Conservation (phyloP, 345 rosid species). For the Aegle marmelos region DNA sequence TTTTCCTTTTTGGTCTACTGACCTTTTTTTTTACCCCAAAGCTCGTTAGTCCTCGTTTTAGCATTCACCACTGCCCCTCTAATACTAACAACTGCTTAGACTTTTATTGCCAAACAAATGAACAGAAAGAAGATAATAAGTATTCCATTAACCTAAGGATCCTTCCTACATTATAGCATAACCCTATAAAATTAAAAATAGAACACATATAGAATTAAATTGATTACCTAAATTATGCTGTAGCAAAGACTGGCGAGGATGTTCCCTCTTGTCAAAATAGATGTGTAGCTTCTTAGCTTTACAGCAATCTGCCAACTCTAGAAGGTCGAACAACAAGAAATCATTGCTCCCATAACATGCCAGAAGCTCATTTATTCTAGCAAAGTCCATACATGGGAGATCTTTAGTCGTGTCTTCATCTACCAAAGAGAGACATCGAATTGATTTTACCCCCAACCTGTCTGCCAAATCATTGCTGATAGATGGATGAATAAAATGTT, state of each 20-base stretch:
- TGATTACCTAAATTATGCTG: conserved; percentile 82
- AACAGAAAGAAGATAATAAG: not conserved
- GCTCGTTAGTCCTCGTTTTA: not conserved
- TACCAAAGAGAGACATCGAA: conserved; percentile 76
- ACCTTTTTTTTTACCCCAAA: too few relatives aligned
- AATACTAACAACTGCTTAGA: not conserved
- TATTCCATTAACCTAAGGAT: not conserved
- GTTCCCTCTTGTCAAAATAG: conserved; percentile 87
- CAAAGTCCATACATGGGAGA: conserved; percentile 90
- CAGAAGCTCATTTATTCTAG: conserved; percentile 75
- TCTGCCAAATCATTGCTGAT: conserved; percentile 81
- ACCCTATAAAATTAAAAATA: conserved; percentile 1
- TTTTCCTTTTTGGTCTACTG: too few relatives aligned
- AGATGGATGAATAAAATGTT: conserved; percentile 75
- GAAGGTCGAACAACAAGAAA: conserved; percentile 83
- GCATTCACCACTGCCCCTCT: not conserved
- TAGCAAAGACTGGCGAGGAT: conserved; percentile 79
- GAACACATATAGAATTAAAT: not conserved
- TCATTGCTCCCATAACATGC: conserved; percentile 68
- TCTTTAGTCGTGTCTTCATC: conserved; percentile 77
- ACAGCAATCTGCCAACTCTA: conserved; percentile 96
- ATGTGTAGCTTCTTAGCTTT: conserved; percentile 74
- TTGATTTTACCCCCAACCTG: conserved; percentile 81
- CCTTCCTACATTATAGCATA: conserved; percentile 7
- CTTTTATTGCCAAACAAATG: not conserved